Evolutionary conservation across 2,329 filamentous ascomycete genomes (phyloP).

Genomic region (Colletotrichum salicis): DNA sequence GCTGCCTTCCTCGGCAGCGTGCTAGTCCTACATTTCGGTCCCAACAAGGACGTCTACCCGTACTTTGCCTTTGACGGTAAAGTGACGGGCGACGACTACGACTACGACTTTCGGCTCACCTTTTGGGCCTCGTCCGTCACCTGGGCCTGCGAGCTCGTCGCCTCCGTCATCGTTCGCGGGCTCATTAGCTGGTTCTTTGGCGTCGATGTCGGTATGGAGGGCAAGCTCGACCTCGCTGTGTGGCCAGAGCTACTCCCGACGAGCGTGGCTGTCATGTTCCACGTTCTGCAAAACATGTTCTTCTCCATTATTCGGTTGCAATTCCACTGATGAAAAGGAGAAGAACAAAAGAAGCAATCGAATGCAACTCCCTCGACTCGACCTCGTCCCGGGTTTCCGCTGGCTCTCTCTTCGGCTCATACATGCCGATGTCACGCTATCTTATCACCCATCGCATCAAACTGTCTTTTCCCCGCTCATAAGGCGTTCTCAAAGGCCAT

Average conservation of each 20-base stretch:
- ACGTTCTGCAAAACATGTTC: conserved; percentile 78
- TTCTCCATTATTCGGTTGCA: conserved; percentile 75
- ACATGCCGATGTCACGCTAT: not conserved
- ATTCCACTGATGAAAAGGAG: conserved; percentile 51
- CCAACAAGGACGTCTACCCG: conserved; percentile 75
- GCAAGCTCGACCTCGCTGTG: conserved; percentile 70
- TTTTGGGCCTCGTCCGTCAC: conserved; percentile 72
- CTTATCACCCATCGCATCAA: not conserved
- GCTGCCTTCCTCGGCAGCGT: conserved; percentile 74
- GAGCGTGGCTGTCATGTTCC: conserved; percentile 72
- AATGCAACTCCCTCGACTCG: not conserved
- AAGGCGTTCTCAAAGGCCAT: not conserved
- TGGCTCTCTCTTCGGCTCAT: not conserved
- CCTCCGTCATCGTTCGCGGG: conserved; percentile 68
- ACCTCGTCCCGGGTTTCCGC: not conserved
- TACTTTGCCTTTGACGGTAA: conserved; percentile 73
- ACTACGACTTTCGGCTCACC: conserved; percentile 65
- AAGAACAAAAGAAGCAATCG: not conserved
- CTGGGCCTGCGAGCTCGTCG: conserved; percentile 74
- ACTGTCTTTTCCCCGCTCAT: not conserved
- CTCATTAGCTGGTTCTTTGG: conserved; percentile 69
- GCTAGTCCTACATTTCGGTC: conserved; percentile 72
- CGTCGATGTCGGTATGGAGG: conserved; percentile 72
- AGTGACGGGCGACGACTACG: conserved; percentile 58
- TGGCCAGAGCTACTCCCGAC: conserved; percentile 77